Evolutionary conservation across 2,329 filamentous ascomycete species (phyloP), one percentile per base, ranked within the genome.

Genomic region (Penicillium hesseltinei): DNA sequence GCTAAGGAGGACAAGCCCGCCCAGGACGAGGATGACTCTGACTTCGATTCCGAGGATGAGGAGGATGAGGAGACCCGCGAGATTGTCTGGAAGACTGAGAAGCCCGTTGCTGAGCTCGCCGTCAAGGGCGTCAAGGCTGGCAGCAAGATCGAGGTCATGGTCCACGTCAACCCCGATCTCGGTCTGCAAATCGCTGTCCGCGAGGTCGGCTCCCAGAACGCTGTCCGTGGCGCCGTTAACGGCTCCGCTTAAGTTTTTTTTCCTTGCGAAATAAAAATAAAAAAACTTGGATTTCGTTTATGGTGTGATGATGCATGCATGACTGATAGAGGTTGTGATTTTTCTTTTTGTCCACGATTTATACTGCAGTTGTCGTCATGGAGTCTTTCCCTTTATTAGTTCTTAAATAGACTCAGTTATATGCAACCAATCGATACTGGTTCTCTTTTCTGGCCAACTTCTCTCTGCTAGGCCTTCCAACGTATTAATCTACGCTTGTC

Each of bases 51-150:
- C 45, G 81, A 84, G 29, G 81, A 83, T 4, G 82, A 80, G 19
- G 84, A 90, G 43, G 91, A 96, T 36, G 90, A 96, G 76, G 92
- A 97, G 79, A 83, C 87, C 70, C 84, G 92, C 63, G 90, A 96
- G 78, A 92, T 94, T 83, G 81, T 94, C 58, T 97, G 92, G 91
- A 96, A 96, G 83, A 84, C 91, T 47, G 90, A 90, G 66, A 86
- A 82, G 62, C 81, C 88, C 31, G 84, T 99, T 59, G 92, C 92
- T 59, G 94, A 99, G 81, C 88, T 91, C 11, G 89, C 88, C 33
- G 79, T 99, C 73, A 89, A 85, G 75, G 90, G 83, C 58, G 85
- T 95, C 66, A 93, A 93, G 86, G 92, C 93, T 80, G 89, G 86
- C 58, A 85, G 85, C 69, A 96, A 96, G 82, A 86, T 99, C 64